Evolutionary conservation across 2,329 filamentous ascomycete species (phyloP).

Genomic region (Triangularia verruculosa): DNA sequence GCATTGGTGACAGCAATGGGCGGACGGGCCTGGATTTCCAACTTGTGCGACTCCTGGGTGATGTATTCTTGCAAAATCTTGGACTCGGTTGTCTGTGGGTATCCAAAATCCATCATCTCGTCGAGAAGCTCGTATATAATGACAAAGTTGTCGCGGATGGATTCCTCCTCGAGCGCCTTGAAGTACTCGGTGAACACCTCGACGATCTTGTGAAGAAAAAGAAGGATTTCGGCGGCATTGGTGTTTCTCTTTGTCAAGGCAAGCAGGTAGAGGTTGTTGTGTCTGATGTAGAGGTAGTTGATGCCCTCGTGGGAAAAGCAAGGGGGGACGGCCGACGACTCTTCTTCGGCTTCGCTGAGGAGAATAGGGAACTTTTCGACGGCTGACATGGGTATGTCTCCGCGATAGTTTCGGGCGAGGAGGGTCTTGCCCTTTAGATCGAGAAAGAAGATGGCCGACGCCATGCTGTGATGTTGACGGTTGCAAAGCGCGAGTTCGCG

Average conservation of each 20-base stretch:
- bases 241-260: conserved; percentile 98
- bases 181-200: conserved; percentile 99
- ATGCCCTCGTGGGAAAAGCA: conserved; percentile 99
- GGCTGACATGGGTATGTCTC: conserved; percentile 98
- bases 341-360: conserved; percentile 97
- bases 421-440: conserved; percentile 99
- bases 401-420: conserved; percentile 94
- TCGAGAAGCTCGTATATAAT: conserved; percentile 98
- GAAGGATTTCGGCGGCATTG: conserved; percentile 95
- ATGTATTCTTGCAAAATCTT: conserved; percentile 99
- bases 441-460: conserved; percentile 96
- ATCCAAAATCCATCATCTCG: conserved; percentile 99
- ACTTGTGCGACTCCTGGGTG: conserved; percentile 97
- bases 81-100: conserved; percentile 95
- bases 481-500: not conserved
- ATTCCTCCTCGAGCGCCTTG: conserved; percentile 97
- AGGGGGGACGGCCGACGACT: conserved; percentile 92
- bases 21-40: conserved; percentile 92
- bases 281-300: conserved; percentile 99
- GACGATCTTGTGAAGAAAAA: conserved; percentile 97
- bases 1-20: conserved; percentile 98
- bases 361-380: conserved; percentile 97
- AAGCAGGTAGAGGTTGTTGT: conserved; percentile 98
- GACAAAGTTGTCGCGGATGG: conserved; percentile 98
- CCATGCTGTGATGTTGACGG: conserved; percentile 60